Evolutionary conservation across 495 filamentous ascomycete genomes (phyloP).

Genomic region (Penicillium atrosanguineum): DNA sequence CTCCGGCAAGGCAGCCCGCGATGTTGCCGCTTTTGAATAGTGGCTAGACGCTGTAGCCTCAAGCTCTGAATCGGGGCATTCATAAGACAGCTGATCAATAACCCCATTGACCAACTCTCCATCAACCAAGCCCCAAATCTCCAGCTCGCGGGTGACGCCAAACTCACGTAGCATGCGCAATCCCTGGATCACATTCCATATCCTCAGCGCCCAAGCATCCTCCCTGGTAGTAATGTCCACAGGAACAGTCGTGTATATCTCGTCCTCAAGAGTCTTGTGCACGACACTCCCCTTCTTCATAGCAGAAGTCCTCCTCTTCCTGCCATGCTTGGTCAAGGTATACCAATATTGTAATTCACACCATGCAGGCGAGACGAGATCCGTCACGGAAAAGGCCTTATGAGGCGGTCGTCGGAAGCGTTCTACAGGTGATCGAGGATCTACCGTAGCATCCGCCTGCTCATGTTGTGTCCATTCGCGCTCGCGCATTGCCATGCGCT

Average conservation of each 20-base stretch:
- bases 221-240: conserved; percentile 73
- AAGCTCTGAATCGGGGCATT: conserved; percentile 67
- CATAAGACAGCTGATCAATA: conserved; percentile 82
- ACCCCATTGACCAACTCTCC: conserved; percentile 84
- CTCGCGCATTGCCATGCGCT: conserved; percentile 29
- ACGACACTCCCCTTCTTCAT: conserved; percentile 80
- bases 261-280: conserved; percentile 79
- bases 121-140: conserved; percentile 87
- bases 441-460: conserved; percentile 18
- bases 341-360: conserved; percentile 95
- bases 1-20: conserved; percentile 38
- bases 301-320: conserved; percentile 67
- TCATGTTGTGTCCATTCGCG: conserved; percentile 25
- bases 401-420: conserved; percentile 76
- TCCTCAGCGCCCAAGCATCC: conserved; percentile 74
- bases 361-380: conserved; percentile 86
- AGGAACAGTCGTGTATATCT: conserved; percentile 73
- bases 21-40: conserved; percentile 35
- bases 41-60: conserved; percentile 49
- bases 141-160: conserved; percentile 83
- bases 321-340: conserved; percentile 72
- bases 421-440: conserved; percentile 59
- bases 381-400: conserved; percentile 85
- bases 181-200: conserved; percentile 94
- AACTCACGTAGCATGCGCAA: conserved; percentile 70